Base-by-base conservation (phyloP, 2,329 filamentous ascomycete genomes). In the Colletotrichum nymphaeae region DNA sequence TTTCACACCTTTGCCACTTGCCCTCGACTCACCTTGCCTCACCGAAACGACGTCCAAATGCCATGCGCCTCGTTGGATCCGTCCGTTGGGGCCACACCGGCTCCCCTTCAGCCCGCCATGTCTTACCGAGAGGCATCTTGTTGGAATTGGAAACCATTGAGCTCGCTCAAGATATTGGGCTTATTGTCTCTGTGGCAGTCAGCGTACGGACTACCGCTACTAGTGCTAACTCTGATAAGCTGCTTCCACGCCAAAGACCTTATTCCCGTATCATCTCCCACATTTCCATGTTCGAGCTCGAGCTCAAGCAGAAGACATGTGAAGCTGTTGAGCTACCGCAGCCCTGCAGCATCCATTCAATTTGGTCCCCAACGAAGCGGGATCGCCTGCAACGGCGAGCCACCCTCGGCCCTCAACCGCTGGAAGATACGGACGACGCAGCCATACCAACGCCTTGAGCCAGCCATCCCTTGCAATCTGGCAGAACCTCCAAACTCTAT, bases 311-410 rank as follows among this genome's bases (percentile, higher is more conserved):
- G 37, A 46, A 30, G 30, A 65, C 67, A 37, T 37, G 16, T 52
- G 30, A 63, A 70, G 55, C 70, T 73, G 70, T 73, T 73, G 70
- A 73, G 70, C 60, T 55, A 65, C 56, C 64, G 28, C 62, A 73
- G 70, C 66, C 70, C 67, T 73, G 64, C 22, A 60, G 46, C 37
- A 24, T 56, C 19, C 30, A 9, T 12, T 16, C 49, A 11, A 24
- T 24, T 22, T 24, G 22, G 22, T 28, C 62, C 70, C 67, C 70
- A 73, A 73, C n/a, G n/a, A n/a, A n/a, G n/a, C n/a, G n/a, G n/a
- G n/a, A n/a, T n/a, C n/a, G n/a, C n/a, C n/a, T n/a, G n/a, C 70
- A 73, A 73, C 53, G 69, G 69, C 63, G 69, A 72, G 69, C 59
- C 42, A 46, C 30, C 59, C 55, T 46, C 67, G 69, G 42, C 53